Conservation (phyloP, 2,329 filamentous ascomycete genomes). For the Epichloe festucae region DNA sequence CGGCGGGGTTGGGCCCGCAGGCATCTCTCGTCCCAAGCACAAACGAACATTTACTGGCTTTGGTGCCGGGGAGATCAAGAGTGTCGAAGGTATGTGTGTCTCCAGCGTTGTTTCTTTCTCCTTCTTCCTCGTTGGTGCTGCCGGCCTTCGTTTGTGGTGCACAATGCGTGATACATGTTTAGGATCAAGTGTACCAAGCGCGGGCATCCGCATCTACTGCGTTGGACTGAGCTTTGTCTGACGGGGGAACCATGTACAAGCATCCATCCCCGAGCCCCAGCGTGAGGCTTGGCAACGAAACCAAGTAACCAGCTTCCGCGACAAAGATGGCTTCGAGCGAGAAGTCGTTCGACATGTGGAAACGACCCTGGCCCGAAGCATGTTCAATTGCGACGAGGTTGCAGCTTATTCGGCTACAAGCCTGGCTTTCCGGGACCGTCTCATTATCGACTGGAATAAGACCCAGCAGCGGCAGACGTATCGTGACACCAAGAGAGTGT, state of each 20-base stretch:
- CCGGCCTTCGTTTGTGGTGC: not conserved
- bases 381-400: conserved; percentile 96
- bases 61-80: conserved; percentile 82
- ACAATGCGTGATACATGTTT: not conserved
- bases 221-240: not conserved
- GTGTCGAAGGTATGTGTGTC: conserved; percentile 58
- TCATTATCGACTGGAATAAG: conserved; percentile 94
- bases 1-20: conserved; percentile 74
- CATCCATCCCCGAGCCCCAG: conserved; percentile 76
- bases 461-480: conserved; percentile 95
- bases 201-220: not conserved
- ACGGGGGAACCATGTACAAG: conserved; percentile 21
- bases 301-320: conserved; percentile 55
- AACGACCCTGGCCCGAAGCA: conserved; percentile 84
- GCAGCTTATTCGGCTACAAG: conserved; percentile 87
- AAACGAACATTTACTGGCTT: conserved; percentile 95
- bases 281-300: conserved; percentile 63
- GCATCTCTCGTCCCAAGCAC: conserved; percentile 83
- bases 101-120: not conserved
- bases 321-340: conserved; percentile 71
- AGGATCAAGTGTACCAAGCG: not conserved
- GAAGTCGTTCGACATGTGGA: conserved; percentile 92
- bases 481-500: conserved; percentile 81
- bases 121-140: not conserved
- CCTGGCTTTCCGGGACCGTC: conserved; percentile 80